Base-by-base conservation (phyloP, 1,284 basidiomycete species). In the Ustilago tritici region DNA sequence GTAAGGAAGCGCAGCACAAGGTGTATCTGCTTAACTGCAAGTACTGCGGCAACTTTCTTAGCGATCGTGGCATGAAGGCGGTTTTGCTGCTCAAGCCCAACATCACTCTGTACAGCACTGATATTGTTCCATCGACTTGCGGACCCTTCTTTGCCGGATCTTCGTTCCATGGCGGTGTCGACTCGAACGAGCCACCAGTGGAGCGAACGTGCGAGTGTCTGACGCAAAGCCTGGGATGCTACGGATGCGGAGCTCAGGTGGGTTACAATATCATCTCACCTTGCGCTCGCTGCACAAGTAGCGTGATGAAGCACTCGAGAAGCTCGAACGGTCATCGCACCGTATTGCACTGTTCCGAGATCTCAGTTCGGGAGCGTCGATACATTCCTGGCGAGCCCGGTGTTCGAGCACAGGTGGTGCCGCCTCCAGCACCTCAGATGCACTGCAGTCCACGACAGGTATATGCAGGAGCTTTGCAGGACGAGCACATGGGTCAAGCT, bases 61-160 rank as follows among this genome's bases (percentile, higher is more conserved):
- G 92, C 19, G 93, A 94, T 85, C 90, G 93, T 19, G 93, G 91
- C 56, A 94, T 94, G 93, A 92, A 92, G 89, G 93, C 93, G 52
- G 93, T 94, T 43, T 89, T 95, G 17, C 89, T 95, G 35, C 89
- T 95, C 70, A 90, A 91, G 74, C 93, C 93, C 4, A 91, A 92
- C 72, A 92, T 95, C 74, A 90, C 93, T 23, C 90, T 95, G 53
- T 95, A 91, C 86, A 93, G 92, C 15, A 93, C 92, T 56, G 93
- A 95, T 84, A 92, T 92, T 15, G 88, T 92, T 47, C 93, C 93
- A 0, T 87, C 90, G 73, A 93, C 93, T 80, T 93, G 92, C 84
- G 92, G 82, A 4, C 82, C 85, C 3, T 76, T 85, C 58, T 85
- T 79, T 66, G 56, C 38, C 4, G 57, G 61, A 0, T 69, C 72